A percentile compares a stretch with the other conserved stretches of the same genome.
These are phyloP conservation scores for Penicillium bialowiezense DNA, from an alignment of 495 filamentous ascomycete species.

Conservation along the genomic window DNA sequence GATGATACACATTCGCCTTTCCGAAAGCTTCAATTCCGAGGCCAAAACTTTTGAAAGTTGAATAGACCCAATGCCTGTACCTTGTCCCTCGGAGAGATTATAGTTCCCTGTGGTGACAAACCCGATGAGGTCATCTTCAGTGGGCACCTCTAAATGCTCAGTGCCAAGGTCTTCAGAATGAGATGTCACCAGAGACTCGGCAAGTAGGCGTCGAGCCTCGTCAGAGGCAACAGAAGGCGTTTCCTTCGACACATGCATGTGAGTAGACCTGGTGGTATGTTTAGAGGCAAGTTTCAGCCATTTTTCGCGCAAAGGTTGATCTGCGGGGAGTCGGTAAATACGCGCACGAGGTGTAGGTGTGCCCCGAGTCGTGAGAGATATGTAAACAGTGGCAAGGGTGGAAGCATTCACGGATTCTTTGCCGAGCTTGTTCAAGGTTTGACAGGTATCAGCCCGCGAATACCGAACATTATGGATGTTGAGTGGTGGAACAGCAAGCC, in stretches of 20 bases:
- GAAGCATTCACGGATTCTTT: constrained; percentile 19
- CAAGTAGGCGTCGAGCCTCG: constrained; percentile 51
- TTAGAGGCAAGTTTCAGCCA: constrained; percentile 47
- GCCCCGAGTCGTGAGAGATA: constrained; percentile 59
- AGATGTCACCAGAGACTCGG: constrained; percentile 47
- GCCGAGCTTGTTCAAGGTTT: constrained; percentile 21
- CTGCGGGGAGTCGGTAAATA: constrained; percentile 66
- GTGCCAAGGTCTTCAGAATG: constrained; percentile 33
- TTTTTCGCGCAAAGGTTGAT: constrained; percentile 44
- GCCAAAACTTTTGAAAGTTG: constrained; percentile 53
- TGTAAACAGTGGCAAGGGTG: constrained; percentile 54
- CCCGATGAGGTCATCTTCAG: constrained; percentile 77
- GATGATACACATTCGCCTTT: constrained; percentile 68
- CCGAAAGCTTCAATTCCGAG: constrained; percentile 21
- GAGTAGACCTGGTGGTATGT: constrained; percentile 12
- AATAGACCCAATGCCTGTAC: constrained; percentile 72
- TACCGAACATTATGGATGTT: constrained; percentile 35
- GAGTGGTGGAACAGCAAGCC: constrained; percentile 18
- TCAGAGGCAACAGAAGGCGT: constrained; percentile 19
- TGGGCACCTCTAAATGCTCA: constrained; percentile 64
- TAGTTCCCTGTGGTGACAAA: constrained; percentile 89
- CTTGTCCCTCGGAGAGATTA: constrained; percentile 72
- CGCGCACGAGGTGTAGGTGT: constrained; percentile 60
- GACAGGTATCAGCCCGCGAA: constrained; percentile 15
- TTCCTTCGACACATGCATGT: constrained; percentile 2